These are phyloP conservation scores for Aquilaria sinensis DNA, from an alignment of 345 rosid genomes.

Conservation along the genomic window DNA sequence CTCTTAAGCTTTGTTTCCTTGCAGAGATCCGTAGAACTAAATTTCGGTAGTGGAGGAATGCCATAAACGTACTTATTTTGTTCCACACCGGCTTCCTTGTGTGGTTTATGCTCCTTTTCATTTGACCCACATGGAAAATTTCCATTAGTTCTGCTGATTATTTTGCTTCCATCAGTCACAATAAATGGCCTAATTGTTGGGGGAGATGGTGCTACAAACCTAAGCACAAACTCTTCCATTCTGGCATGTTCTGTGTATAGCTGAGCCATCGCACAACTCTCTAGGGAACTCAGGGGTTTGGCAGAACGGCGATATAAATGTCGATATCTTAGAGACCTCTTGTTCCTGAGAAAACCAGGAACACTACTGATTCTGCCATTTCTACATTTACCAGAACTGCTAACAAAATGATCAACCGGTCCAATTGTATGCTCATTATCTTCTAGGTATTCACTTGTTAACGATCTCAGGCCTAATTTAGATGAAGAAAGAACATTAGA, in stretches of 20 bases:
- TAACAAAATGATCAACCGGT: constrained; percentile 1
- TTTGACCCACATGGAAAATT: constrained; percentile 16
- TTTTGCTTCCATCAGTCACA: constrained; percentile 48
- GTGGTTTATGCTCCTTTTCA: constrained; percentile 16
- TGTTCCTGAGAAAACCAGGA: constrained; percentile 24
- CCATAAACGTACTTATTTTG: constrained; percentile 23
- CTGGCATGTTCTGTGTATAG: constrained; percentile 36
- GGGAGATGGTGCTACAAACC: constrained; percentile 37
- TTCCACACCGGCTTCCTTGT: constrained; percentile 17
- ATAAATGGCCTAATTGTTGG: constrained; percentile 43
- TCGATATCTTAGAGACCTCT: constrained; percentile 37
- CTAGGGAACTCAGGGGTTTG: constrained; percentile 55
- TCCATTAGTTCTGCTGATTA: constrained; percentile 39
- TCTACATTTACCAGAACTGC: constrained; percentile 9
- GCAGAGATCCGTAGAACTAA: constrained; percentile 20
- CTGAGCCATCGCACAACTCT: constrained; percentile 62
- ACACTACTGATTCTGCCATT: constrained; percentile 18
- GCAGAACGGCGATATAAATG: constrained; percentile 15
- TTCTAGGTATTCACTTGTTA: constrained; percentile 15
- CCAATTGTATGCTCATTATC: constrained; percentile 18
- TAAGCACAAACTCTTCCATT: constrained; percentile 42
- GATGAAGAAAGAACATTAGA: constrained; percentile 20
- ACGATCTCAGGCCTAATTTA: constrained; percentile 20
- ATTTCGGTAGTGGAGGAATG: constrained; percentile 46
- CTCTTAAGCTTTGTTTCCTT: constrained; percentile 31